Evolutionary conservation across 768 basidiomycete genomes (phyloP), one percentile per base, ranked within the genome.

Genomic region (Amyloporia xantha): DNA sequence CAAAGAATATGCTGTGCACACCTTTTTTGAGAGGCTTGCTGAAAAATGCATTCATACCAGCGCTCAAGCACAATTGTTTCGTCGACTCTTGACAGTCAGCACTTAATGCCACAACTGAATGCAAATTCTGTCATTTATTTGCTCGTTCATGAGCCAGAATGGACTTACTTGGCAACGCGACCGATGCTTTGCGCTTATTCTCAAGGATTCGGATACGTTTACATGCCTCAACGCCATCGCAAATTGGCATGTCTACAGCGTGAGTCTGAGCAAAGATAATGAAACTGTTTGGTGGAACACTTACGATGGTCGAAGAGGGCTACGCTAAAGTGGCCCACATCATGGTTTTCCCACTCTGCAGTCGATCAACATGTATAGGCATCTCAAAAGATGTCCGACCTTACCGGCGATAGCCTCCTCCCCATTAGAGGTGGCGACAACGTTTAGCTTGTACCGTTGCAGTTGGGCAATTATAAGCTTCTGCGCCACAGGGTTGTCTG

Each of bases 61-160:
- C 81, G 54, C 81, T 85, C n/a, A 86, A 63, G 56, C 85, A 88
- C 9, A 86, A 71, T 59, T 80, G 76, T 57, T 85, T 85, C 1
- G 85, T 85, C 3, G 82, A 84, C 44, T 84, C 82, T 64, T 87
- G 84, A 55, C 82, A 84, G 62, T 88, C 85, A 2, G 84, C 85
- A 58, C 83, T 84, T 44, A 88, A 64, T 2, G 84, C 85, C 30
- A 85, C 75, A 45, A 88, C 84, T 86, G 51, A 5, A 9, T 20
- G 36, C 10, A 27, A 2, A 33, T 25, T 3, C 10, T 2, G 11
- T 21, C 13, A 33, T 23, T 23, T 11, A 41, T 10, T 13, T 20
- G 10, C 17, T 9, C 24, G 13, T 12, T 2, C 19, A 19, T 12
- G 7, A 19, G n/a, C 17, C 4, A 39, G 2, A 27, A 1, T 4